phyloP scores from a whole-genome alignment of 164 flowering plant genomes.

The Kalanchoe fedtschenkoi region DNA sequence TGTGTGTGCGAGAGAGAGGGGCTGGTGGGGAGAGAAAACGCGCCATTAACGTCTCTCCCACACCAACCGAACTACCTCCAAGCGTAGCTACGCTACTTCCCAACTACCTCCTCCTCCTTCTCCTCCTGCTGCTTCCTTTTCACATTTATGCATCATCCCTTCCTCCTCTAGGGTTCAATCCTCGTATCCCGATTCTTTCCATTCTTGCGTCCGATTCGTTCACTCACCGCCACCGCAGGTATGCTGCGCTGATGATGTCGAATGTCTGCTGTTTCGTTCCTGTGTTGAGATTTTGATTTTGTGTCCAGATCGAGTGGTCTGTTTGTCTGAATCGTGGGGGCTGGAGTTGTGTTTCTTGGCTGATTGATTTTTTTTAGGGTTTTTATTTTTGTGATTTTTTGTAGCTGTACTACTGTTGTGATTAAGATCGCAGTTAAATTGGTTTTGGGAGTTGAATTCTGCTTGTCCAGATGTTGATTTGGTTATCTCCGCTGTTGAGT shows the following conservation, averaged over 20 bases:
- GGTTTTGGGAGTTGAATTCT: background rate
- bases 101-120: background rate
- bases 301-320: background rate
- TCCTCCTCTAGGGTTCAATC: background rate
- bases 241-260: no score
- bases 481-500: background rate
- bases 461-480: no score
- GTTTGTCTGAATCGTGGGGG: background rate
- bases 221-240: background rate
- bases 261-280: background rate
- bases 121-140: background rate
- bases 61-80: background rate
- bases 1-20: background rate
- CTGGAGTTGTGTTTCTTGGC: background rate
- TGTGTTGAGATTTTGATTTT: background rate
- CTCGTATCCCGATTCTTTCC: no score
- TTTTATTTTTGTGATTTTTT: background rate
- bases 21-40: constrained; percentile 4
- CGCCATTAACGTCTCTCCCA: constrained; percentile 1
- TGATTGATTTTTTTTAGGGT: background rate
- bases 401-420: background rate
- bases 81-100: no score
- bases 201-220: background rate
- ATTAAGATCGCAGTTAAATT: background rate
- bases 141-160: background rate